These are phyloP conservation scores for Orbilia quercus DNA, from an alignment of 2,329 filamentous ascomycete species.

Conservation along the genomic window DNA sequence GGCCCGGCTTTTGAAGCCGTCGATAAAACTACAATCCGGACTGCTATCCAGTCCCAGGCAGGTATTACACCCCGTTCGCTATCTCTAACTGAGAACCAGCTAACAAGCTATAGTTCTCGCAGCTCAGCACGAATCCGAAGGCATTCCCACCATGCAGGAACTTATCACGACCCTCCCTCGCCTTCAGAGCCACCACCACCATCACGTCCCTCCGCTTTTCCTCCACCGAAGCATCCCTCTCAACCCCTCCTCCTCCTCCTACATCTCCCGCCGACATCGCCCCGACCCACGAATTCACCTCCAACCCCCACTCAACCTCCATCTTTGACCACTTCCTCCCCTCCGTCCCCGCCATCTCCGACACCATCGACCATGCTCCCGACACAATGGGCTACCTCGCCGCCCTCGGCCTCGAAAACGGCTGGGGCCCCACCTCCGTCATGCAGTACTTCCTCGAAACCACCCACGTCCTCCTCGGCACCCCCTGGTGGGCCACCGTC, in stretches of 20 bases:
- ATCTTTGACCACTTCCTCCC: conserved; percentile 43
- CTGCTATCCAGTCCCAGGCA: conserved; percentile 39
- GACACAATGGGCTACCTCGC: conserved; percentile 85
- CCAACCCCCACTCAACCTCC: conserved; percentile 30
- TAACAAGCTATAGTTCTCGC: conserved; percentile 43
- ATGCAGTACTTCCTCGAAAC: conserved; percentile 85
- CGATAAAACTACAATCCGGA: conserved; percentile 15
- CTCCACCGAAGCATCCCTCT: conserved; percentile 40
- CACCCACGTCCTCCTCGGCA: conserved; percentile 77
- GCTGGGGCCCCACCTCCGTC: conserved; percentile 78
- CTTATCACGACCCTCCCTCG: conserved; percentile 24
- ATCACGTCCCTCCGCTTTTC: conserved; percentile 55
- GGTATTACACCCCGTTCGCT: conserved; percentile 35
- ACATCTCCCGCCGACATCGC: conserved; percentile 36
- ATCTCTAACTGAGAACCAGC: too few species aligned
- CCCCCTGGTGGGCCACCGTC: conserved; percentile 87
- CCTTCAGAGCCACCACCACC: conserved; percentile 33
- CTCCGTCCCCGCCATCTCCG: conserved; percentile 17
- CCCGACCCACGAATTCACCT: conserved; percentile 21
- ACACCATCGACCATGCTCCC: conserved; percentile 62
- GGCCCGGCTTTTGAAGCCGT: conserved; percentile 11
- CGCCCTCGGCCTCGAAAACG: conserved; percentile 85
- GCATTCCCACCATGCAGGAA: too few species aligned
- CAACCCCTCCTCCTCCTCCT: conserved; percentile 13
- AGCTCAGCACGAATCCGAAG: conserved; percentile 34